Evolutionary conservation across 139 green algal species (phyloP).

Genomic region (Asterochloris sp.): DNA sequence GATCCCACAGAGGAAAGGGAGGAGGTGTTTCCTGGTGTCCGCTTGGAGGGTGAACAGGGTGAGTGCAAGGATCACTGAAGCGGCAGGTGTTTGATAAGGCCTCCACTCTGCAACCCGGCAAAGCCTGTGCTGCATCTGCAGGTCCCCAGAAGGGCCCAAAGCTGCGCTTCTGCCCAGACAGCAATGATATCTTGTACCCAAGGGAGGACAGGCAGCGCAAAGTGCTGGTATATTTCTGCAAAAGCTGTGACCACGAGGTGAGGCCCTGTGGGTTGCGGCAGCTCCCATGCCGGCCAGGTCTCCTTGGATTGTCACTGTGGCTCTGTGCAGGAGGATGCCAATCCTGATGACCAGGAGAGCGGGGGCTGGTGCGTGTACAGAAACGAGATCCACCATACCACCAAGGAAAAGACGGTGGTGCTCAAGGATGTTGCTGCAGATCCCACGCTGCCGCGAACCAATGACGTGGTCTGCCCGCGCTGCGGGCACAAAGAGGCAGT

Average conservation of each 20-base stretch:
- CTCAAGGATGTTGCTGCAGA: constrained; percentile 83
- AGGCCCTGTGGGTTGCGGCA: not conserved
- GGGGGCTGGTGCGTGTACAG: constrained; percentile 54
- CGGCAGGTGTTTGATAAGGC: no score
- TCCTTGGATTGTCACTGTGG: not conserved
- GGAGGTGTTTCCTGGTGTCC: no score
- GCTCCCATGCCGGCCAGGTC: not conserved
- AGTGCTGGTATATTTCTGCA: constrained; percentile 78
- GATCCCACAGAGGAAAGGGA: no score
- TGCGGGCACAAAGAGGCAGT: constrained; percentile 87
- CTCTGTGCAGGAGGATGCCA: constrained; percentile 7
- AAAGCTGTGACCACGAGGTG: constrained; percentile 71
- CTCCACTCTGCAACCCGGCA: no score
- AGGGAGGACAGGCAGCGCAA: constrained; percentile 69
- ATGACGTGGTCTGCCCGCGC: constrained; percentile 71
- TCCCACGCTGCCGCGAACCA: constrained; percentile 83
- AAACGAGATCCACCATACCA: constrained; percentile 73
- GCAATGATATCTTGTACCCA: constrained; percentile 58
- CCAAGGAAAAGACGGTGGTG: constrained; percentile 75
- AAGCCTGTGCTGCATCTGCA: not conserved
- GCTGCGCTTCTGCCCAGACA: constrained; percentile 85
- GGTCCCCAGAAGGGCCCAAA: constrained; percentile 26
- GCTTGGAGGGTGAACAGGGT: not conserved
- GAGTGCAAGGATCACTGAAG: not conserved
- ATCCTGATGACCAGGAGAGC: constrained; percentile 48